Evolutionary conservation across 2,329 filamentous ascomycete species (phyloP), one percentile per base, ranked within the genome.

Genomic region (Phaeoacremonium minimum): DNA sequence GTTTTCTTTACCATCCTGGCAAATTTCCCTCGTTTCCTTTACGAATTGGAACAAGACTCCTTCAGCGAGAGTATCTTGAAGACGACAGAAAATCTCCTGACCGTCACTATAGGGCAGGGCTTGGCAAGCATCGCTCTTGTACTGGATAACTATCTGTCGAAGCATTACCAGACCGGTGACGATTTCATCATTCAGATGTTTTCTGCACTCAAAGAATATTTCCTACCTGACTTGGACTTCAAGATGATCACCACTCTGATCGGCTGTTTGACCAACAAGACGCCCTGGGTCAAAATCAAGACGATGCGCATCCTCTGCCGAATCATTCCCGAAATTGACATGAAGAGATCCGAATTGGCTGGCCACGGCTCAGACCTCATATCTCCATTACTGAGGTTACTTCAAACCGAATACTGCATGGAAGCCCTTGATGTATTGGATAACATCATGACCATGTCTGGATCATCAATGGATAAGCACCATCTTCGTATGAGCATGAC

Each of bases 401-500:
- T 98, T 28, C 90, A 96, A 56, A 96, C 91, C 2, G 88, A 95
- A 42, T 90, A 90, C 51, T 97, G 90, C 57, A 88, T 93, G 59
- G 85, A 95, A 53, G 93, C 93, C 9, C 68, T 98, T 8, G 81
- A 88, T 46, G 91, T 98, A 1, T 69, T 98, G 40, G 93, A 98
- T 58, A 87, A 91, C 46, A 93, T 97, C 49, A 95, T 96, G 77
- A 87, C 86, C 18, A 91, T 97, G 69, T 89, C 89, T 1, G 86
- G 87, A 5, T 89, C 86, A 19, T 85, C 91, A 2, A 88, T 95
- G 75, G 93, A 97, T 59, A 88, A 87, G 50, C 88, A 96, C 50
- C 89, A 97, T 54, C 67, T 98, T 40, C 81, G 93, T 28, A 98
- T 98, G 94, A 97, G 91, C 60, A 96, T 98, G 88, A 90, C 89